Percentiles rank a stretch among this genome's conserved stretches.
These are phyloP conservation scores for Vachellia collinsii DNA, from an alignment of 306 rosid genomes.

Conservation along the genomic window DNA sequence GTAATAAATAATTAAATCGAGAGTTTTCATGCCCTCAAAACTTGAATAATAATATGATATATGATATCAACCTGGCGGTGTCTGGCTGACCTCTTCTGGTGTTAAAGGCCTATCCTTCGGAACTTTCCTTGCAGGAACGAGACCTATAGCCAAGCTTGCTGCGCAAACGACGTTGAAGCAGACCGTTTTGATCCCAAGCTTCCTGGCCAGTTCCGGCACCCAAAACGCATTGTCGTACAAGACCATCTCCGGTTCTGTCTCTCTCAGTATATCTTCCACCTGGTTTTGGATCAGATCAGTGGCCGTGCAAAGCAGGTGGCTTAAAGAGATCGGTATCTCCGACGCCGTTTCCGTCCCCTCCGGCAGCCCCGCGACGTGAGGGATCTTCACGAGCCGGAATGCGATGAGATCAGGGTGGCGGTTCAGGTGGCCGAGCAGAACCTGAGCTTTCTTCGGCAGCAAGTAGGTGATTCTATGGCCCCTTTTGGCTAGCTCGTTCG, in stretches of 20 bases:
- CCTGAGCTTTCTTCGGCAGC: constrained; percentile 42
- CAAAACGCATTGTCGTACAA: constrained; percentile 54
- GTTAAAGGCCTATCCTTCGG: constrained; percentile 42
- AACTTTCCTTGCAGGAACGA: constrained; percentile 38
- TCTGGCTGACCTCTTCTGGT: constrained; percentile 40
- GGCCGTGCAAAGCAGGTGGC: constrained; percentile 34
- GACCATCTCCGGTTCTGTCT: constrained; percentile 38
- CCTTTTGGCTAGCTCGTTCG: constrained; percentile 56
- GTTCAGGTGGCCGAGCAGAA: constrained; percentile 37
- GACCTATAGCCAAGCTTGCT: constrained; percentile 31
- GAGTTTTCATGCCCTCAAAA: too few relatives aligned
- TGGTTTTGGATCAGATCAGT: constrained; percentile 46
- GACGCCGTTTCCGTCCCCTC: constrained; percentile 49
- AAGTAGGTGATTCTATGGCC: constrained; percentile 47
- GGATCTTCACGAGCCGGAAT: constrained; percentile 40
- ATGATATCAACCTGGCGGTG: constrained; percentile 38
- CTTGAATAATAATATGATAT: too few relatives aligned
- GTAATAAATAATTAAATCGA: too few relatives aligned
- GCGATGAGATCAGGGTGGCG: constrained; percentile 45
- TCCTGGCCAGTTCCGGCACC: constrained; percentile 41
- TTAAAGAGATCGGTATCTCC: constrained; percentile 39
- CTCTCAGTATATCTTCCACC: constrained; percentile 9
- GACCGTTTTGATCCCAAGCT: constrained; percentile 37
- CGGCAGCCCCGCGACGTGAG: constrained; percentile 50
- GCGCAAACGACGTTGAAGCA: constrained; percentile 50